Evolutionary conservation across 805 yeast species (phyloP).

Genomic region (Kuraishia floccosa): DNA sequence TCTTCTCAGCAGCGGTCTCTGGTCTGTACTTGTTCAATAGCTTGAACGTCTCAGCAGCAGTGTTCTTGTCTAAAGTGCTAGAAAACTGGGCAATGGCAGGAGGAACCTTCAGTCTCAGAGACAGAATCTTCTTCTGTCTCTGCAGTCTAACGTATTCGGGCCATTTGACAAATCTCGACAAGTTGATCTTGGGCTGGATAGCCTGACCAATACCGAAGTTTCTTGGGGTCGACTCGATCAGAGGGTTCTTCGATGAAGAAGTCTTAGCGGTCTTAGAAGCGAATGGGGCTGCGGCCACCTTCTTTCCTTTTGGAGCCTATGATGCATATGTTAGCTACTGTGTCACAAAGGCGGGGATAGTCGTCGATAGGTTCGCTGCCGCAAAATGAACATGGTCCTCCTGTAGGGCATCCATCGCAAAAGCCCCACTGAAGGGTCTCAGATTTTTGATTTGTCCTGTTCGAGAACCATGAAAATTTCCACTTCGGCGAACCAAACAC

Average conservation of each 20-base stretch:
- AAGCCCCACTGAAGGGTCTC: too few relatives aligned
- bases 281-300: constrained; percentile 98
- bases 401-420: too few relatives aligned
- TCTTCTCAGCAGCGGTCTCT: constrained; percentile 95
- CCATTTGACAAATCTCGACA: constrained; percentile 97
- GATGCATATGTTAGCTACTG: constrained; percentile 8
- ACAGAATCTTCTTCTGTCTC: constrained; percentile 96
- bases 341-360: too few relatives aligned
- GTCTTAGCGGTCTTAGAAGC: constrained; percentile 58
- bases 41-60: constrained; percentile 95
- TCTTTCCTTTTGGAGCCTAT: constrained; percentile 25
- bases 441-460: too few relatives aligned
- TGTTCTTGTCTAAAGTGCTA: constrained; percentile 94
- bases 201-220: constrained; percentile 96
- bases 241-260: constrained; percentile 58
- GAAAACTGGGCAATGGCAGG: constrained; percentile 98
- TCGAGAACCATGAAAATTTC: too few relatives aligned
- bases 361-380: too few relatives aligned
- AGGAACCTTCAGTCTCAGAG: constrained; percentile 96
- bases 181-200: constrained; percentile 90
- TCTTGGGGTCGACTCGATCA: constrained; percentile 82
- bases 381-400: too few relatives aligned
- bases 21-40: constrained; percentile 99
- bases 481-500: too few relatives aligned
- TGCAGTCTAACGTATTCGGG: constrained; percentile 97